Evolutionary conservation across 495 filamentous ascomycete species (phyloP).

Genomic region (Penicillium manginii): DNA sequence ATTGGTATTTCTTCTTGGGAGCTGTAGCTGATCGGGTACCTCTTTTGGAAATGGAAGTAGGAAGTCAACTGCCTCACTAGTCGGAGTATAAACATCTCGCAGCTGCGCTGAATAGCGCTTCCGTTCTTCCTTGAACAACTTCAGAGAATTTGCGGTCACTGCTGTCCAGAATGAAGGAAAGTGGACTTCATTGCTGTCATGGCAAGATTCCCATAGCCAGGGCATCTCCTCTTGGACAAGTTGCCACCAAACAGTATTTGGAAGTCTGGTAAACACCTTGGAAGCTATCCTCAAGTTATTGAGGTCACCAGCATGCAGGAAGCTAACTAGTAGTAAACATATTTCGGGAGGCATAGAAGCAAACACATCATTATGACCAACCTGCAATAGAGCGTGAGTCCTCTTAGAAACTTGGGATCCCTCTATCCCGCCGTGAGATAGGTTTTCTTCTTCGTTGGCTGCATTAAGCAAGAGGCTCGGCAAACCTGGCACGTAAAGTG

Average conservation of each 20-base stretch:
- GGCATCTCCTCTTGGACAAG: slow-evolving; percentile 36
- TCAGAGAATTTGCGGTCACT: slow-evolving; percentile 10
- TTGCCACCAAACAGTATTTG: slow-evolving; percentile 26
- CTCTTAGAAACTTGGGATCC: neutral
- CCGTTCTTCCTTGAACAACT: neutral
- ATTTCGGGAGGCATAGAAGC: slow-evolving; percentile 29
- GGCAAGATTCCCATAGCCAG: slow-evolving; percentile 37
- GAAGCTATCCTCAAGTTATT: slow-evolving; percentile 23
- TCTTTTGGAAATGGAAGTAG: slow-evolving; percentile 1
- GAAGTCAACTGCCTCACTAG: neutral
- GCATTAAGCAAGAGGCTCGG: slow-evolving; percentile 11
- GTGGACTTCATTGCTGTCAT: slow-evolving; percentile 11
- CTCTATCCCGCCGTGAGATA: neutral
- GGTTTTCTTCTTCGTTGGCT: slow-evolving; percentile 4
- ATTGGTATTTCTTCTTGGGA: slow-evolving; percentile 22
- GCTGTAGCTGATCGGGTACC: slow-evolving; percentile 7
- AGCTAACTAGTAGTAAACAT: slow-evolving; percentile 14
- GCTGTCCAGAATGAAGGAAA: slow-evolving; percentile 18
- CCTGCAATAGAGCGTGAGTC: neutral
- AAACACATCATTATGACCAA: slow-evolving; percentile 19
- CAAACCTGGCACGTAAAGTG: slow-evolving; percentile 27
- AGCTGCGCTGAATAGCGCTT: neutral
- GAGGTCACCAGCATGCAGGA: slow-evolving; percentile 26
- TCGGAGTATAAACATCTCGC: neutral
- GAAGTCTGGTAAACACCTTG: slow-evolving; percentile 27